These are phyloP conservation scores for Penicillium decumbens DNA, from an alignment of 2,329 filamentous ascomycete genomes.

Conservation along the genomic window DNA sequence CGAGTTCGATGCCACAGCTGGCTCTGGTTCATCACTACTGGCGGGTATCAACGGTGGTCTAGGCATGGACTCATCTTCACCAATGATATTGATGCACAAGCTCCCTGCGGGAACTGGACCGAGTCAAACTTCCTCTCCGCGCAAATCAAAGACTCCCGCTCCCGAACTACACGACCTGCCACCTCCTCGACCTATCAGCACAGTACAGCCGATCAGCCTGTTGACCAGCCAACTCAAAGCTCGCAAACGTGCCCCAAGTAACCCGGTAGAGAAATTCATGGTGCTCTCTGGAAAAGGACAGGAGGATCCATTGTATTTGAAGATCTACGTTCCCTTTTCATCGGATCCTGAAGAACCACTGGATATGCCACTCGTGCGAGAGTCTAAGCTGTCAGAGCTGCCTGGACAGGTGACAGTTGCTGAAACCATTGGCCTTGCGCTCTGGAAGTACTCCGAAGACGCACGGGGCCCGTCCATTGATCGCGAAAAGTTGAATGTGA, in stretches of 20 bases:
- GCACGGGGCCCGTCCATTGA: constrained; percentile 51
- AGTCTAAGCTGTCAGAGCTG: constrained; percentile 51
- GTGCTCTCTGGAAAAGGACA: constrained; percentile 58
- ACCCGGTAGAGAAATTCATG: constrained; percentile 59
- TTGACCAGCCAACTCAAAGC: constrained; percentile 56
- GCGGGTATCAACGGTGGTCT: constrained; percentile 41
- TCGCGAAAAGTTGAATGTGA: constrained; percentile 53
- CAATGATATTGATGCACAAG: constrained; percentile 42
- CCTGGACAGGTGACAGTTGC: constrained; percentile 52
- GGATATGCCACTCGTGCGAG: constrained; percentile 54
- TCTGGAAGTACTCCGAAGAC: constrained; percentile 61
- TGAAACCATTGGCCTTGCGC: constrained; percentile 58
- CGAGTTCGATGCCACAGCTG: constrained; percentile 52
- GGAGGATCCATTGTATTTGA: constrained; percentile 58
- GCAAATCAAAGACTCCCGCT: constrained; percentile 45
- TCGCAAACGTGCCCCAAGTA: constrained; percentile 53
- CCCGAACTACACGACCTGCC: constrained; percentile 56
- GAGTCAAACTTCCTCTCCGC: constrained; percentile 45
- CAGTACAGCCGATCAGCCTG: constrained; percentile 53
- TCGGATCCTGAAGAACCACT: constrained; percentile 52
- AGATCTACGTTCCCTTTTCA: constrained; percentile 59
- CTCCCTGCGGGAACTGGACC: constrained; percentile 33
- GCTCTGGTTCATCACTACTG: constrained; percentile 53
- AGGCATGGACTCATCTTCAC: constrained; percentile 48
- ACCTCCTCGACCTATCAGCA: constrained; percentile 58